phyloP scores from a whole-genome alignment of 768 basidiomycete genomes.

The Lactarius hengduanensis region DNA sequence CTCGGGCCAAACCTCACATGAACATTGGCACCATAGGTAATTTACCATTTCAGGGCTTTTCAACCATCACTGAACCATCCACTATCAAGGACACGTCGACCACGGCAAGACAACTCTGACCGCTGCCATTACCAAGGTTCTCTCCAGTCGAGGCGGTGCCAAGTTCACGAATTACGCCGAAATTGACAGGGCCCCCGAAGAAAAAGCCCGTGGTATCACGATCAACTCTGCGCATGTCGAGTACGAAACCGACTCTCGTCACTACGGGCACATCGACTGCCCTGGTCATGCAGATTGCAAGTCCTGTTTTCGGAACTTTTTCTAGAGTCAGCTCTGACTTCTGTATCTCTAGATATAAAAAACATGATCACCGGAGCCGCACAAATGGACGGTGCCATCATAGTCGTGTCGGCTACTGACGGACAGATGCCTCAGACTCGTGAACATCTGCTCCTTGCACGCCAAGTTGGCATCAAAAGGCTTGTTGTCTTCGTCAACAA shows the following conservation, averaged over 20 bases:
- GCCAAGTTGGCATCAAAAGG: conserved; percentile 96
- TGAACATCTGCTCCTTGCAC: conserved; percentile 95
- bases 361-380: conserved; percentile 99
- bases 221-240: conserved; percentile 99
- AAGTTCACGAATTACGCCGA: conserved; percentile 93
- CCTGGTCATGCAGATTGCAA: conserved; percentile 93
- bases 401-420: conserved; percentile 97
- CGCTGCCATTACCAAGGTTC: conserved; percentile 92
- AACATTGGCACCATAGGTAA: conserved; percentile 92
- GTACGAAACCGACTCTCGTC: conserved; percentile 86
- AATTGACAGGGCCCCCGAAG: conserved; percentile 99
- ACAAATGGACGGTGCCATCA: conserved; percentile 95
- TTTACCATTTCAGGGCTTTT: conserved; percentile 16
- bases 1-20: conserved; percentile 84
- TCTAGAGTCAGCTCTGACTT: conserved; percentile 23
- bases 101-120: conserved; percentile 98
- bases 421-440: conserved; percentile 99
- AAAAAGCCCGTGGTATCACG: conserved; percentile 99
- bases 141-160: conserved; percentile 71
- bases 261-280: conserved; percentile 99
- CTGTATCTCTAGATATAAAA: conserved; percentile 66
- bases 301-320: conserved; percentile 33
- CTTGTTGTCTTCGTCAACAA: conserved; percentile 99
- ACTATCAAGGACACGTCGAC: conserved; percentile 77
- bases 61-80: background rate